Evolutionary conservation across 2,329 filamentous ascomycete species (phyloP).

Genomic region (Sporothrix pallida): DNA sequence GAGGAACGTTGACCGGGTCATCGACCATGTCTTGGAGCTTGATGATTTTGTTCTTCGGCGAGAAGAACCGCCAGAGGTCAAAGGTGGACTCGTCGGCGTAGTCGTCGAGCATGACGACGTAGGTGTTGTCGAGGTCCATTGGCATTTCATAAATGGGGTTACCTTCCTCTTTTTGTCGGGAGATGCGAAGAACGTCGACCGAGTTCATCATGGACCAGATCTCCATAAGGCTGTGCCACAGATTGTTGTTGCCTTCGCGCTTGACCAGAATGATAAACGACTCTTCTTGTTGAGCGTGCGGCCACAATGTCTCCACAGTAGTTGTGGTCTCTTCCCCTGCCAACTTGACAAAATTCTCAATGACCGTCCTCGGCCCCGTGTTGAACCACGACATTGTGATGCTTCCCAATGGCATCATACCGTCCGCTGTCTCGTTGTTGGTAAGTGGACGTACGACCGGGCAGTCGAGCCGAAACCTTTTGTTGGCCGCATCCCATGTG

Average conservation of each 20-base stretch:
- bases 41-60: constrained; percentile 42
- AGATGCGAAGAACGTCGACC: constrained; percentile 36
- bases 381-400: constrained; percentile 33
- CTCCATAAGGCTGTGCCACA: constrained; percentile 39
- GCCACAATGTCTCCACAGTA: background rate
- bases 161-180: background rate
- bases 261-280: constrained; percentile 36
- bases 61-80: constrained; percentile 48
- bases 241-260: constrained; percentile 36
- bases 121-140: constrained; percentile 30
- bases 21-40: constrained; percentile 40
- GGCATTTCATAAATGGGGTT: constrained; percentile 28
- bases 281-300: background rate
- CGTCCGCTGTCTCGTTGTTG: constrained; percentile 30
- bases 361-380: constrained; percentile 34
- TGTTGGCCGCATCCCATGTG: background rate
- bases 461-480: constrained; percentile 32
- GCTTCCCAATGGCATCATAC: constrained; percentile 27
- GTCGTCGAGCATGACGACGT: constrained; percentile 46
- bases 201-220: constrained; percentile 37
- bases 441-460: background rate
- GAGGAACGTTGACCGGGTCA: constrained; percentile 29
- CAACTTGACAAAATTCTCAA: constrained; percentile 29
- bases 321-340: background rate
- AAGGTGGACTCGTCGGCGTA: constrained; percentile 46